Base-by-base conservation (phyloP, 2,329 filamentous ascomycete genomes). In the Aspergillus intermedius region DNA sequence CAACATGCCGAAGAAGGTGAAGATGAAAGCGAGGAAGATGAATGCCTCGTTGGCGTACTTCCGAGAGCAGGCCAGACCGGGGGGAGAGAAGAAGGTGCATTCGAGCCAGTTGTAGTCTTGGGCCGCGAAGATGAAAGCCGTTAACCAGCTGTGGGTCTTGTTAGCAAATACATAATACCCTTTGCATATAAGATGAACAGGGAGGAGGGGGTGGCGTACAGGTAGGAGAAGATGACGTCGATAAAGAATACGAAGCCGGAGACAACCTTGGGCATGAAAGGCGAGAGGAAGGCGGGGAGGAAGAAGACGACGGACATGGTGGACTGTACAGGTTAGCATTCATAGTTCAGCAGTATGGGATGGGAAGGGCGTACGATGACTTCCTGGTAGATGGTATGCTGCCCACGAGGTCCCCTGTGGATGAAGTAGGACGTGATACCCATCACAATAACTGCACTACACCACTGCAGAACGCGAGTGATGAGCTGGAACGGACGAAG, bases 71-170 rank as follows among this genome's bases (percentile, higher is more conserved):
- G 46, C 42, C 13, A 63, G 46, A 40, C 59, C 60, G 1, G 61
- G 59, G 1, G 73, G 72, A 3, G 65, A 51, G 43, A 63, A 58
- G 23, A 53, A 37, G 46, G 30, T 51, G 58, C 72, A 74, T 30
- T 56, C 37, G 13, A 55, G 37, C 45, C 54, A 48, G 54, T 63
- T 60, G 55, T 74, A 76, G 64, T 74, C 72, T 59, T 74, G 66
- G 4, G 72, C 67, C 1, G 72, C 57, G 61, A 76, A 75, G 56
- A 76, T 71, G 58, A 75, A 75, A 15, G 71, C 63, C 1, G 73
- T 75, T 58, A 76, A 66, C 72, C 73, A 76, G 25, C 69, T 72
- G 10, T 7, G 5, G 44, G 42, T 37, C 45, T 42, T 44, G 44
- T 53, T 44, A 50, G 44, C 9, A 34, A 12, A 30, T 30, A 10